Base-by-base conservation (phyloP, 1,284 basidiomycete species). In the Trichosporon sp. region DNA sequence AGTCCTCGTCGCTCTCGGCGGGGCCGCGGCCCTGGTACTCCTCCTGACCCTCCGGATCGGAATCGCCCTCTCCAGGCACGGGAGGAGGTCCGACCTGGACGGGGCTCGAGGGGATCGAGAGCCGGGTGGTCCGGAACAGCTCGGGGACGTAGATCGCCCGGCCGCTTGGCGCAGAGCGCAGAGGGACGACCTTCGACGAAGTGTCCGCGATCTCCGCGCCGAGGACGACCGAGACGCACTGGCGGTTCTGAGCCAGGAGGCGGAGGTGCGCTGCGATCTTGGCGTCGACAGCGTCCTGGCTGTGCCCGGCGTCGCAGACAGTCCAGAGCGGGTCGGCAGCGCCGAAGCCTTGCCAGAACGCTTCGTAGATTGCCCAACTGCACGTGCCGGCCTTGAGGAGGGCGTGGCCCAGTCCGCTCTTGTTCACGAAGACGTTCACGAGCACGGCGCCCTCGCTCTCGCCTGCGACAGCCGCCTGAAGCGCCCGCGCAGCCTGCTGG, bases 221-320 rank as follows among this genome's bases (percentile, higher is more conserved):
- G 73, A 90, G 84, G 76, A 90, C 88, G 52, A 92, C 82, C 57
- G 86, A 86, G 56, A 87, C 81, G 33, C 88, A 91, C 74, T 91
- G 89, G 9, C 87, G 85, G 71, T 91, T 87, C 64, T 84, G 84
- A 54, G 85, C 82, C 74, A 87, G 91, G n/a, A 89, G 87, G 76
- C 87, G 84, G 37, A 92, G 78, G 74, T 89, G 86, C 75, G 90
- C 90, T 82, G 85, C 85, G 65, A 93, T 88, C 79, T 92, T 93
- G 27, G 82, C 81, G 71, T 88, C 86, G 7, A 84, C 82, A 7
- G 83, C 84, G 63, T 89, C 87, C 71, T 85, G 87, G 61, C 84
- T 85, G 61, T 83, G 82, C 21, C 89, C 89, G 40, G 88, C 87
- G 72, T 92, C 91, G 65, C 90, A 84, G 63, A 89, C 81, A 64